phyloP scores from a whole-genome alignment of 306 rosid genomes.

The Abrus precatorius region DNA sequence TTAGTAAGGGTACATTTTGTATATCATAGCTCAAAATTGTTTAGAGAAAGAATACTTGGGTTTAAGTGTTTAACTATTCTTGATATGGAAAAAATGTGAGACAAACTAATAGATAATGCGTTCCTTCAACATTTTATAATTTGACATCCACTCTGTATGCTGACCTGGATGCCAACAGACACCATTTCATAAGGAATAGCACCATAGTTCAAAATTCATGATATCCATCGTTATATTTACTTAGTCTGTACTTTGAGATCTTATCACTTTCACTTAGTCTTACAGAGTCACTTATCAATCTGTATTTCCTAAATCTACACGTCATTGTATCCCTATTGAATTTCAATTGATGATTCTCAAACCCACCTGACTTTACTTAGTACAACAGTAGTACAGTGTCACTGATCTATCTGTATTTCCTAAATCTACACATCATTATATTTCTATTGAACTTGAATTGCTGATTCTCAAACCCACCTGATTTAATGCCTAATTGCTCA shows the following conservation, averaged over 20 bases:
- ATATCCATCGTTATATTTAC: neutral
- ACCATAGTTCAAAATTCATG: constrained; percentile 5
- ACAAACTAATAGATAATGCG: neutral
- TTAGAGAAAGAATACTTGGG: constrained; percentile 35
- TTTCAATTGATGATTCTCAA: constrained; percentile 27
- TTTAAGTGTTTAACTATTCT: constrained; percentile 15
- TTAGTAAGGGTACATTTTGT: neutral
- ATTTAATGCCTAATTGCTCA: neutral
- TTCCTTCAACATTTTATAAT: constrained; percentile 34
- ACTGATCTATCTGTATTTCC: constrained; percentile 28
- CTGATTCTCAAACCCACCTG: constrained; percentile 5
- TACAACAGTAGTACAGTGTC: constrained; percentile 22
- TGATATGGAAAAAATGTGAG: neutral
- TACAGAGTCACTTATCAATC: constrained; percentile 26
- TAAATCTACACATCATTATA: constrained; percentile 16
- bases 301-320: constrained; percentile 25
- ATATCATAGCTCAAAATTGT: constrained; percentile 13
- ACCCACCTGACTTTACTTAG: neutral
- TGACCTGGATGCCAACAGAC: constrained; percentile 19
- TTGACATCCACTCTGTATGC: constrained; percentile 27
- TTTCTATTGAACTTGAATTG: constrained; percentile 28
- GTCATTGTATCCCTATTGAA: constrained; percentile 22
- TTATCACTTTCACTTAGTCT: constrained; percentile 21
- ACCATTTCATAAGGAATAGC: neutral
- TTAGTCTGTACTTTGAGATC: neutral